A percentile compares a stretch with the other conserved stretches of the same genome.
phyloP scores from a whole-genome alignment of 805 yeast genomes.

The Candida railenensis region DNA sequence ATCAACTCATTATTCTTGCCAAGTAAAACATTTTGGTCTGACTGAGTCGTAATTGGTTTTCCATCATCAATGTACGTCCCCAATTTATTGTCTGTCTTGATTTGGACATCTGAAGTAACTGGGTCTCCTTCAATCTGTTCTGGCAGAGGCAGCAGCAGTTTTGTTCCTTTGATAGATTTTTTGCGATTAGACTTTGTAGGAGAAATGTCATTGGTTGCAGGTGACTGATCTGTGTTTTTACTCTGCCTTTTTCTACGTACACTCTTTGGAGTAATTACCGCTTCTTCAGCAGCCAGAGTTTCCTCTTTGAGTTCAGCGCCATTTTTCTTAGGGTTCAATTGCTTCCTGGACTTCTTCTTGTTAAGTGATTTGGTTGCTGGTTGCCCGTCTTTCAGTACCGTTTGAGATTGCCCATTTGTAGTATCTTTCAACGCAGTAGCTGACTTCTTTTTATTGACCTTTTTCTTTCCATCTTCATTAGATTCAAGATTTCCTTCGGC shows the following conservation, averaged over 20 bases:
- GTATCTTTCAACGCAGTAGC: background rate
- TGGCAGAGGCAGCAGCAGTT: no score
- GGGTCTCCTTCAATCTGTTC: background rate
- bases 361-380: background rate
- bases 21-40: constrained; percentile 5
- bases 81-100: background rate
- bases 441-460: background rate
- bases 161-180: background rate
- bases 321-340: constrained; percentile 4
- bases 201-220: background rate
- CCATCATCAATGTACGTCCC: constrained; percentile 6
- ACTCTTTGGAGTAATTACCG: background rate
- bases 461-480: background rate
- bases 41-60: background rate
- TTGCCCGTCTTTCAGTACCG: no score
- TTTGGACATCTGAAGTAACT: background rate
- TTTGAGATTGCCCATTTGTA: no score
- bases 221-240: background rate
- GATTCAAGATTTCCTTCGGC: constrained; percentile 2
- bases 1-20: constrained; percentile 11
- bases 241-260: background rate
- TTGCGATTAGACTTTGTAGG: background rate
- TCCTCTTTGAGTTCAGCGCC: constrained; percentile 1
- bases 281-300: background rate
- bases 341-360: background rate